These are phyloP conservation scores for Daedalea quercina DNA, from an alignment of 768 basidiomycete genomes.

Conservation along the genomic window DNA sequence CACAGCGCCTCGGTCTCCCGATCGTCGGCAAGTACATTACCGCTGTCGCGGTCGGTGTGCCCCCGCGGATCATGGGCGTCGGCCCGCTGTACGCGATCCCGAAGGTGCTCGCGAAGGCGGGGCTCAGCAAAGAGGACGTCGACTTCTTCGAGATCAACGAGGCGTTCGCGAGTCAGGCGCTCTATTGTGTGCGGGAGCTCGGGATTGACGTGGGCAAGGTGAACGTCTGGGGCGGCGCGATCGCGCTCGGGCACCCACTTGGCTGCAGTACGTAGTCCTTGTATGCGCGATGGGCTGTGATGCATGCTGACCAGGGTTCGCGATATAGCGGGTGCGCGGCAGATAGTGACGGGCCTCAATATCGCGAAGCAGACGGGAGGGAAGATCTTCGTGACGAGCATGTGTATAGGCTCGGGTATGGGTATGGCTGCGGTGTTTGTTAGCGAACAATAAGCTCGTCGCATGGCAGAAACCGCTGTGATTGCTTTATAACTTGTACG, in stretches of 20 bases:
- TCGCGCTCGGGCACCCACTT: constrained; percentile 85
- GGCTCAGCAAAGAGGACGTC: constrained; percentile 61
- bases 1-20: constrained; percentile 78
- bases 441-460: constrained; percentile 64
- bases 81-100: constrained; percentile 89
- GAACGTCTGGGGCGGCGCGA: constrained; percentile 83
- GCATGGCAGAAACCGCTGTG: neutral
- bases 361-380: constrained; percentile 72
- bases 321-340: constrained; percentile 67
- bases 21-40: constrained; percentile 82
- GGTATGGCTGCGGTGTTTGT: constrained; percentile 87
- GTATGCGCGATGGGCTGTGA: neutral
- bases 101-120: constrained; percentile 56
- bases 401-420: constrained; percentile 91
- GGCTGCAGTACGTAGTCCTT: constrained; percentile 54
- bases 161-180: constrained; percentile 80
- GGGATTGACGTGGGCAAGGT: constrained; percentile 73
- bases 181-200: constrained; percentile 65
- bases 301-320: neutral
- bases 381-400: constrained; percentile 81
- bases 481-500: neutral
- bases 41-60: constrained; percentile 68
- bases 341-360: constrained; percentile 79
- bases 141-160: constrained; percentile 94
- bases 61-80: constrained; percentile 86